Evolutionary conservation across 768 basidiomycete species (phyloP), one percentile per base, ranked within the genome.

Genomic region (Boletus barrowsii): DNA sequence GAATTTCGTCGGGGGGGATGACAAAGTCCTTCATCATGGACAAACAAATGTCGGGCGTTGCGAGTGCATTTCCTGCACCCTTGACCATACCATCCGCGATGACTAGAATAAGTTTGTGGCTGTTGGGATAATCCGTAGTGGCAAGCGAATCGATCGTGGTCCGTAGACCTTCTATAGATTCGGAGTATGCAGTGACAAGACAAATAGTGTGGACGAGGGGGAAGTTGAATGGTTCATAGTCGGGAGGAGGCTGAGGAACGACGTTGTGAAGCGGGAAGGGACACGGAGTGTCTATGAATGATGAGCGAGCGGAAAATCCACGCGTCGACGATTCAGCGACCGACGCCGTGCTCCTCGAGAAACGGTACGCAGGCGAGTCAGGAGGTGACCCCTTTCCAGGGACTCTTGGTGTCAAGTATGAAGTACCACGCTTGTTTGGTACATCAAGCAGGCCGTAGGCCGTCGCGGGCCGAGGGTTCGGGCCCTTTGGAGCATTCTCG

Each of bases 51-150:
- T 98, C 93, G 20, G 96, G 96, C 0, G 97, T 99, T 45, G 90
- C 87, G 68, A 92, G 66, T 47, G 79, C 72, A 64, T 97, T 98
- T 10, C 95, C 96, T 26, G 86, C 87, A 65, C 96, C 97, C 76
- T 93, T 92, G 67, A 98, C 97, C 90, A 97, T 93, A 62, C 97
- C 97, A 68, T 99, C 97, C 42, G 93, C 92, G 58, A 98, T 95
- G 66, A 99, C 88, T 55, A 99, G 75, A 58, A 99, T 89, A 51
- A 97, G 68, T 66, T 98, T 98, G 77, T 99, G 97, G 61, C 88
- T 90, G 73, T 98, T 98, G 33, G 97, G 96, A 68, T 98, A 99
- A 72, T 98, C 96, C 30, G 96, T 98, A 4, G 97, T 98, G 8
- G 95, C 93, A 40, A 99, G 81, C 2, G 97, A 98, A 71, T 99